Conservation (phyloP, 495 filamentous ascomycete genomes). For the Penicillium angulare region DNA sequence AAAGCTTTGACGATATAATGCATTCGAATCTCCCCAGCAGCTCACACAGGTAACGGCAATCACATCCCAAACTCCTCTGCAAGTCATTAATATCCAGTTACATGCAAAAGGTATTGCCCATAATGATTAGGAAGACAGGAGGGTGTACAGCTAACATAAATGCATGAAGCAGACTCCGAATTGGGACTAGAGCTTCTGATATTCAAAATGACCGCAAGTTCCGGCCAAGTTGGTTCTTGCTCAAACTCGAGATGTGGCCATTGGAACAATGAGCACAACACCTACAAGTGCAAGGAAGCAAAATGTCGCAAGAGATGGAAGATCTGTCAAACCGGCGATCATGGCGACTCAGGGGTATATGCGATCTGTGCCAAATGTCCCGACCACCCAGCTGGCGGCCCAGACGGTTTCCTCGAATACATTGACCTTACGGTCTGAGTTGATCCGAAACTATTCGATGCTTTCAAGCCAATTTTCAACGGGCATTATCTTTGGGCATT, state of each 20-base stretch:
- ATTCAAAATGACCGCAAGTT: slow-evolving; percentile 18
- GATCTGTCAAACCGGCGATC: slow-evolving; percentile 7
- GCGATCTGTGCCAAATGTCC: slow-evolving; percentile 3
- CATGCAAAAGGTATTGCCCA: too few species aligned
- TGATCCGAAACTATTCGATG: slow-evolving; percentile 6
- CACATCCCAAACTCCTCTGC: too few species aligned
- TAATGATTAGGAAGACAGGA: too few species aligned
- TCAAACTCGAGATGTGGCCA: slow-evolving; percentile 2
- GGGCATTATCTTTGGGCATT: not conserved
- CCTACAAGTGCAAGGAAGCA: slow-evolving; percentile 6
- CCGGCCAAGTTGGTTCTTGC: slow-evolving; percentile 3
- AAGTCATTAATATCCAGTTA: too few species aligned
- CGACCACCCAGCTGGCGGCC: slow-evolving; percentile 3
- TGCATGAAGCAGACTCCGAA: too few species aligned
- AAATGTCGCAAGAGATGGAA: slow-evolving; percentile 5
- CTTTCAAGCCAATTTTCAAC: slow-evolving; percentile 7
- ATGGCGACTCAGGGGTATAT: slow-evolving; percentile 5
- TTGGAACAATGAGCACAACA: slow-evolving; percentile 7
- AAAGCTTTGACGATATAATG: not conserved
- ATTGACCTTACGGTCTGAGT: slow-evolving; percentile 5
- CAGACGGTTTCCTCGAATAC: slow-evolving; percentile 3
- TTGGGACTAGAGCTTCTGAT: not conserved
- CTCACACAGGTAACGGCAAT: too few species aligned
- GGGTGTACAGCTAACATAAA: not conserved
- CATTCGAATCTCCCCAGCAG: too few species aligned